Evolutionary conservation across 768 basidiomycete genomes (phyloP), one percentile per base, ranked within the genome.

Genomic region (Amanita inopinata): DNA sequence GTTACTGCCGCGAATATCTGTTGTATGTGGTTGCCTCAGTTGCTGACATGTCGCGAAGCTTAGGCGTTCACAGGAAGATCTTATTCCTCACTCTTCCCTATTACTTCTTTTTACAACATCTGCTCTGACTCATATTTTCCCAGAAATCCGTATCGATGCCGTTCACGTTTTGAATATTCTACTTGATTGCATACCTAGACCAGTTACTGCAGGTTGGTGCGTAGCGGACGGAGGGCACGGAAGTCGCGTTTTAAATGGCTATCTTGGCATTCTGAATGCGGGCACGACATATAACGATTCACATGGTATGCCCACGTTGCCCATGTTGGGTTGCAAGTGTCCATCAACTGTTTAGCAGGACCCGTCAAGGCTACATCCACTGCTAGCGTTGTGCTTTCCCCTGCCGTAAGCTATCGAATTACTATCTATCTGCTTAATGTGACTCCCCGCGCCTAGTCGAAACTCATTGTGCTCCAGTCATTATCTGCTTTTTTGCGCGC

Each of bases 51-150:
- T 23, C 24, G 12, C 7, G 41, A 3, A 30, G 8, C 42, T 15
- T 23, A 24, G 33, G 41, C 38, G 27, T 38, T 22, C 32, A 30
- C 51, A 93, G 90, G 70, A 80, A 30, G 69, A 77, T 38, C 60
- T 97, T 1, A 46, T 65, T 0, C 91, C 93, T 3, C 88, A 96
- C 54, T 68, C 83, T 0, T 66, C 86, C 1, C 53, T 80, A 0
- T 66, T 97, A 4, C 67, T 97, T 17, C 74, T 98, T 11, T 94
- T 92, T 57, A 78, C 80, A 0, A 81, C 87, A 4, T 94, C 92
- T 7, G 89, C 90, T 0, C 83, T 93, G 58, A 92, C 89, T 0
- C 86, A 93, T 53, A 94, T 98, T 35, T 96, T 92, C 58, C 92
- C 92, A 15, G 90, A 94, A 59, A 90, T 97, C 46, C 76, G 91